phyloP scores from a whole-genome alignment of 495 filamentous ascomycete species.

The Cenococcum geophilum region DNA sequence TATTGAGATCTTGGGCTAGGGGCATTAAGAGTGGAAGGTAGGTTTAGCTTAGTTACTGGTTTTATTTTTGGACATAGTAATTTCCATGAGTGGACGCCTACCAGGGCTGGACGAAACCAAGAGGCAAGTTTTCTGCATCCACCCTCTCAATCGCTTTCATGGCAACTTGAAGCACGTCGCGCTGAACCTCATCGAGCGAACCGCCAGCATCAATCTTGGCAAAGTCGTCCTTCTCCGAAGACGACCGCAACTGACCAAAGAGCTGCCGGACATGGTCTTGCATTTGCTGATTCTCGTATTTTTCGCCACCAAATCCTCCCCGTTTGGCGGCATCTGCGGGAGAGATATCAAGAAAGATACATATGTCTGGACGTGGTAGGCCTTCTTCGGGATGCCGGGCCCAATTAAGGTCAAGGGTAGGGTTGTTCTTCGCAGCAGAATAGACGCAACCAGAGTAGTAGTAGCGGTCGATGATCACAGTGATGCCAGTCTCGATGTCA shows the following conservation, averaged over 20 bases:
- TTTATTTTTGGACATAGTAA: background rate
- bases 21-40: background rate
- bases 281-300: conserved; percentile 82
- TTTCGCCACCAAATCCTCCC: conserved; percentile 80
- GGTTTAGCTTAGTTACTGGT: background rate
- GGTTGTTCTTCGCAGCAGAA: conserved; percentile 82
- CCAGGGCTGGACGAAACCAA: conserved; percentile 44
- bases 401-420: conserved; percentile 65
- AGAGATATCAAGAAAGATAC: conserved; percentile 77
- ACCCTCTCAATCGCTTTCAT: conserved; percentile 36
- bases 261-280: conserved; percentile 71
- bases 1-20: conserved; percentile 46
- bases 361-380: conserved; percentile 79
- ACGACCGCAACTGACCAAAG: conserved; percentile 44
- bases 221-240: conserved; percentile 34
- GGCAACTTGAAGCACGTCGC: conserved; percentile 14
- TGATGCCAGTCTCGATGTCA: conserved; percentile 59
- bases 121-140: conserved; percentile 34
- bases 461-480: conserved; percentile 84
- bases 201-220: conserved; percentile 48
- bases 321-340: conserved; percentile 63
- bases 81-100: conserved; percentile 2
- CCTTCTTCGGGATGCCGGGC: conserved; percentile 77
- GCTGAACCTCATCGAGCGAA: conserved; percentile 30
- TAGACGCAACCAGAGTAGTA: conserved; percentile 92